These are phyloP conservation scores for Dactylellina sp. DNA, from an alignment of 2,329 filamentous ascomycete genomes.

Conservation along the genomic window DNA sequence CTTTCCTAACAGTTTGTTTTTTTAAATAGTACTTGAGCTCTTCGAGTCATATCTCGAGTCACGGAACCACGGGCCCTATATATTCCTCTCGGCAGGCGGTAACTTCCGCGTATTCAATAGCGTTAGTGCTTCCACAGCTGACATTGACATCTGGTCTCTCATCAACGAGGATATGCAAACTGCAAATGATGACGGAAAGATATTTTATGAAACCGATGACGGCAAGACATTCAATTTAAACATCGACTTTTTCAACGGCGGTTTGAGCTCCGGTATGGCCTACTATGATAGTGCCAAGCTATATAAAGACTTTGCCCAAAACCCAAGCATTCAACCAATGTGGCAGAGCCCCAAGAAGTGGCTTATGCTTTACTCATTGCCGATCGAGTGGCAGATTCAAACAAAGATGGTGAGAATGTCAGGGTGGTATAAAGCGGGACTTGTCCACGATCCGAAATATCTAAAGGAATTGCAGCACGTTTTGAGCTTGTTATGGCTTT, in stretches of 20 bases:
- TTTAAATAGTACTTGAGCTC: constrained; percentile 8
- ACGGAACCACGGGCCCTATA: constrained; percentile 7
- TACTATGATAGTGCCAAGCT: constrained; percentile 26
- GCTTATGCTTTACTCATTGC: constrained; percentile 21
- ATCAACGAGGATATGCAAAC: not conserved
- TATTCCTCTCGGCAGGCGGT: constrained; percentile 19
- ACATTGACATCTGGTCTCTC: constrained; percentile 28
- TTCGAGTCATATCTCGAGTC: constrained; percentile 23
- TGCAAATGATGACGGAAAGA: constrained; percentile 13
- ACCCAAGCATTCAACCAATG: not conserved
- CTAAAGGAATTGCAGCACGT: constrained; percentile 24
- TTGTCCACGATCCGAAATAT: constrained; percentile 17
- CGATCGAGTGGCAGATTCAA: constrained; percentile 36
- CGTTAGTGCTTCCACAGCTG: constrained; percentile 6
- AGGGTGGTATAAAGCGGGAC: constrained; percentile 18
- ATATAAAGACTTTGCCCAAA: constrained; percentile 10
- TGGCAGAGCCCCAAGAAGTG: constrained; percentile 12
- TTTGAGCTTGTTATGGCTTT: constrained; percentile 17
- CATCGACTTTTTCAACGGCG: constrained; percentile 31
- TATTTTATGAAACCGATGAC: constrained; percentile 1
- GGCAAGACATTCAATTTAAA: constrained; percentile 20
- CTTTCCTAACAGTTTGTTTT: not conserved
- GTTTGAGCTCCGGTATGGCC: constrained; percentile 16
- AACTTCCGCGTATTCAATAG: constrained; percentile 25
- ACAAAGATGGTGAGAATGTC: constrained; percentile 34